A percentile compares a stretch with the other conserved stretches of the same genome.
Evolutionary conservation across 2,329 filamentous ascomycete species (phyloP).

Genomic region (Sordariomycetes sp.): DNA sequence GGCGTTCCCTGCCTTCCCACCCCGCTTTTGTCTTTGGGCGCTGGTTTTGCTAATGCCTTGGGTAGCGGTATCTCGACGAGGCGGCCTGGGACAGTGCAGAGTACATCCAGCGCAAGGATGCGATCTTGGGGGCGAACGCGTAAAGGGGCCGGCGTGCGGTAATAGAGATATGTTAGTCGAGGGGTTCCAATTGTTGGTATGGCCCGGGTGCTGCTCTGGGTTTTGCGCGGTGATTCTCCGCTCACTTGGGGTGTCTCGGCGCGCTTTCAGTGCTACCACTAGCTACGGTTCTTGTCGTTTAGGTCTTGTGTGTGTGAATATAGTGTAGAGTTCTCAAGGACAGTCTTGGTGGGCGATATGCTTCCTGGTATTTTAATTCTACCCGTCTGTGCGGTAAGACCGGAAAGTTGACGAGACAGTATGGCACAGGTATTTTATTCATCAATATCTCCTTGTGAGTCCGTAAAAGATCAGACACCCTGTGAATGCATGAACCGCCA

Average conservation of each 20-base stretch:
- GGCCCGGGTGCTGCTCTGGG: not conserved
- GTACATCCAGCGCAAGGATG: constrained; percentile 11
- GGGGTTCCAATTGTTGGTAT: not conserved
- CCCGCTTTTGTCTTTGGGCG: not conserved
- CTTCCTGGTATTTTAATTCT: too few species aligned
- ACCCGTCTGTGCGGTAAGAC: too few species aligned
- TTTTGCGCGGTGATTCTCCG: not conserved
- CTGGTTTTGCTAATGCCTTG: not conserved
- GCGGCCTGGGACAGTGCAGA: constrained; percentile 8
- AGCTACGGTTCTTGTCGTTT: constrained; percentile 11
- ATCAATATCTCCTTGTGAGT: too few species aligned
- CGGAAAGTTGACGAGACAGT: too few species aligned
- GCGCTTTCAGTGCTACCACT: not conserved
- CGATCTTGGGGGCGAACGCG: constrained; percentile 9
- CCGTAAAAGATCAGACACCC: too few species aligned
- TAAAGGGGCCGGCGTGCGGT: not conserved
- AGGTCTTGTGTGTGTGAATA: constrained; percentile 5
- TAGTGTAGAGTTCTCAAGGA: constrained; percentile 1
- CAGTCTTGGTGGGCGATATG: not conserved
- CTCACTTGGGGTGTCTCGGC: not conserved
- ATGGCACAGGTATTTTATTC: too few species aligned
- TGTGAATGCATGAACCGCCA: too few species aligned
- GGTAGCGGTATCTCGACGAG: constrained; percentile 19
- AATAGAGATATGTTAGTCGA: not conserved
- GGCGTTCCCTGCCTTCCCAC: too few species aligned